phyloP scores from a whole-genome alignment of 2,329 filamentous ascomycete genomes.

The Boeremia lycopersici region DNA sequence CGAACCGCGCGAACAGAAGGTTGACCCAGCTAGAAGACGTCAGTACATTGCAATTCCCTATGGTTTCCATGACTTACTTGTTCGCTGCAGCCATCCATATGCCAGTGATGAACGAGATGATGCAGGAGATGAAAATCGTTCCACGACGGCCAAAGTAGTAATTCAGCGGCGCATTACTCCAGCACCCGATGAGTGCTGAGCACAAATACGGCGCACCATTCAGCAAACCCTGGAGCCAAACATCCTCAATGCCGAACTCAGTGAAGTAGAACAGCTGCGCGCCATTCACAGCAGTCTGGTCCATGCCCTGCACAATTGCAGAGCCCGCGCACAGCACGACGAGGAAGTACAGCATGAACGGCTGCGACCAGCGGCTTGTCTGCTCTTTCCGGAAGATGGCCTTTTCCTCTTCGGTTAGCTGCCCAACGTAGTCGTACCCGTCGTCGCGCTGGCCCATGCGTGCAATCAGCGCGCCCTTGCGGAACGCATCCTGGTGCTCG shows the following conservation, averaged over 20 bases:
- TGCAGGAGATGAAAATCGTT: conserved; percentile 42
- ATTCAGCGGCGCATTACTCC: conserved; percentile 43
- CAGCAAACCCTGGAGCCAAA: conserved; percentile 37
- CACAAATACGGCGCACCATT: conserved; percentile 41
- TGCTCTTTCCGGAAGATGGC: conserved; percentile 65
- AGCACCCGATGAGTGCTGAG: conserved; percentile 50
- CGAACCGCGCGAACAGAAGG: conserved; percentile 39
- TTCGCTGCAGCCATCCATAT: conserved; percentile 42
- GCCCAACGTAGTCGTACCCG: conserved; percentile 56
- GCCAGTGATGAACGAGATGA: conserved; percentile 42
- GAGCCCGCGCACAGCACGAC: conserved; percentile 70
- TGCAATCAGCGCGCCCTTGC: conserved; percentile 59
- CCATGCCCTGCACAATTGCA: conserved; percentile 69
- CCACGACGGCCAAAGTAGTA: conserved; percentile 39
- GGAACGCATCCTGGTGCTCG: conserved; percentile 56
- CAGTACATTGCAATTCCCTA: not conserved
- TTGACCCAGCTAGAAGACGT: conserved; percentile 39
- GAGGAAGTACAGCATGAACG: conserved; percentile 67
- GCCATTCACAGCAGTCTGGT: conserved; percentile 44
- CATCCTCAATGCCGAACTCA: conserved; percentile 34
- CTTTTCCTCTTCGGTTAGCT: conserved; percentile 61
- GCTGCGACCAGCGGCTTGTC: conserved; percentile 72
- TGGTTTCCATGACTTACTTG: conserved; percentile 15
- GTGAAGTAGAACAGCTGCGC: conserved; percentile 40
- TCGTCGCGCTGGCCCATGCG: conserved; percentile 53